Conservation (phyloP, 495 filamentous ascomycete genomes). For the Neurospora pannonica region DNA sequence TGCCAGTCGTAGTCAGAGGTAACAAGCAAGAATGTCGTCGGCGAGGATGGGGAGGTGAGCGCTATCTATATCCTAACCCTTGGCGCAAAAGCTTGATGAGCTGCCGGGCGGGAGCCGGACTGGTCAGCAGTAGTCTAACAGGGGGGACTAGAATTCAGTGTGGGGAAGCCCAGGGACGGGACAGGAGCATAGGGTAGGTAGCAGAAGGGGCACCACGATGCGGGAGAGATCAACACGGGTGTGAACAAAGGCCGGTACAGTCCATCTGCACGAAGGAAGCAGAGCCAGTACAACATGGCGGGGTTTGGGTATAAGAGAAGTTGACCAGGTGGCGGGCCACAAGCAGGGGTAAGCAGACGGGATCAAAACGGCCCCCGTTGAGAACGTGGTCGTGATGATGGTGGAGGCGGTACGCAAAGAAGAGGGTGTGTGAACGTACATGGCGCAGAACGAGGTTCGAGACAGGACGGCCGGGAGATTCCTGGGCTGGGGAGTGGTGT, state of each 20-base stretch:
- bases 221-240: slow-evolving; percentile 33
- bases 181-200: slow-evolving; percentile 31
- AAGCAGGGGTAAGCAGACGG: slow-evolving; percentile 17
- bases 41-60: slow-evolving; percentile 22
- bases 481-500: not conserved
- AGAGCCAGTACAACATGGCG: slow-evolving; percentile 29
- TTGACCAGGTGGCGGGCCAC: slow-evolving; percentile 15
- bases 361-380: slow-evolving; percentile 20
- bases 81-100: slow-evolving; percentile 24
- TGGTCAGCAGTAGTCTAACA: slow-evolving; percentile 35
- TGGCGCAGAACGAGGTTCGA: slow-evolving; percentile 12
- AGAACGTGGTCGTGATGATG: slow-evolving; percentile 18
- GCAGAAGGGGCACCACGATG: slow-evolving; percentile 34
- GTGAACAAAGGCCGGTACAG: slow-evolving; percentile 26
- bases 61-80: slow-evolving; percentile 33
- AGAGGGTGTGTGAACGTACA: slow-evolving; percentile 22
- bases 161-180: slow-evolving; percentile 31
- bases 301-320: slow-evolving; percentile 26
- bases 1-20: slow-evolving; percentile 25
- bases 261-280: slow-evolving; percentile 26
- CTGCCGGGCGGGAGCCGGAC: slow-evolving; percentile 20
- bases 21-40: slow-evolving; percentile 31
- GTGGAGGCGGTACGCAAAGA: slow-evolving; percentile 10
- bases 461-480: not conserved
- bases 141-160: slow-evolving; percentile 34